Percentiles rank a stretch among this genome's conserved stretches.
These are phyloP conservation scores for Xylariaceae sp. DNA, from an alignment of 2,329 filamentous ascomycete species.

Conservation along the genomic window DNA sequence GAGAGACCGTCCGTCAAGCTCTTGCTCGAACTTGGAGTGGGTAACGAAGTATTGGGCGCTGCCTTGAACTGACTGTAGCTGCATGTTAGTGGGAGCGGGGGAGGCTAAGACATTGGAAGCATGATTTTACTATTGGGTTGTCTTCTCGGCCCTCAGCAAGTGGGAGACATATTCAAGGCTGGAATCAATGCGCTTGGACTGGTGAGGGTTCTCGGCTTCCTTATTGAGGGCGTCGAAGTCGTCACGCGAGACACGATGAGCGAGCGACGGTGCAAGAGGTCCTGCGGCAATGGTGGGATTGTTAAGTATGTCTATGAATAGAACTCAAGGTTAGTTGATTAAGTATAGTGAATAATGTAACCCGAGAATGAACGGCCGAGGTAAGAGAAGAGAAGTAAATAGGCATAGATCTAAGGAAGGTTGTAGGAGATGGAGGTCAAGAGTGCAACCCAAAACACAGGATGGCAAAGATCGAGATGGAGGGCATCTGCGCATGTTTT, in stretches of 20 bases:
- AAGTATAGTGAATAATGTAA: not conserved
- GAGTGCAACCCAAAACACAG: not conserved
- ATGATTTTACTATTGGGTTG: conserved; percentile 61
- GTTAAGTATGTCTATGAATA: conserved; percentile 59
- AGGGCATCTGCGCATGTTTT: too few relatives aligned
- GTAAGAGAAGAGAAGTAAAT: not conserved
- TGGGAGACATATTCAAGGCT: conserved; percentile 71
- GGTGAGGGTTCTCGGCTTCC: conserved; percentile 57
- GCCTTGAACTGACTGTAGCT: conserved; percentile 54
- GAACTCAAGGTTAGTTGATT: conserved; percentile 12
- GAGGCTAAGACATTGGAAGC: not conserved
- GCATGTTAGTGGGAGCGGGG: conserved; percentile 5
- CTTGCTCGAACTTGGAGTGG: conserved; percentile 26
- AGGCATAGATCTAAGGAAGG: not conserved
- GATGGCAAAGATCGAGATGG: not conserved
- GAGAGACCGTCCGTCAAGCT: conserved; percentile 41
- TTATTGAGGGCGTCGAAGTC: conserved; percentile 67
- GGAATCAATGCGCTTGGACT: conserved; percentile 64
- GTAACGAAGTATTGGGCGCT: conserved; percentile 34
- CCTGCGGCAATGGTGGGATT: conserved; percentile 57
- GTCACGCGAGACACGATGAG: conserved; percentile 47
- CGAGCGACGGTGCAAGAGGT: conserved; percentile 47
- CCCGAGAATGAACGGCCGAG: not conserved
- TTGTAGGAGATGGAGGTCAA: not conserved
- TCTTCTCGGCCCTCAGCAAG: conserved; percentile 66